phyloP scores from a whole-genome alignment of 148 eudicot species.

The Simmondsia chinensis region DNA sequence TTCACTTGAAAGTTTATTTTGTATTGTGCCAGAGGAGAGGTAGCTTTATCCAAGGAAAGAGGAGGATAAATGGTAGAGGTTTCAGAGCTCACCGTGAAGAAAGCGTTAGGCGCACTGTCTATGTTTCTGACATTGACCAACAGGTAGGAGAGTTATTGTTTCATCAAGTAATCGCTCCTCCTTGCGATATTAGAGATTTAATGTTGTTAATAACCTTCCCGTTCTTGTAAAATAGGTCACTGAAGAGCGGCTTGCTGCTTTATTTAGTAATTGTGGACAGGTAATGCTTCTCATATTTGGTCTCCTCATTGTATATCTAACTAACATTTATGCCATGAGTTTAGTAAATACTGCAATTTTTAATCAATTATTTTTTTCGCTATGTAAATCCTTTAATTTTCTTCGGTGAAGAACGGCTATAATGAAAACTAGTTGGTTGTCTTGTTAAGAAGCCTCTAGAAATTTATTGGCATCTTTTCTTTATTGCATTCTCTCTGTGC shows the following conservation, averaged over 20 bases:
- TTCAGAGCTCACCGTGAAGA: slow-evolving; percentile 82
- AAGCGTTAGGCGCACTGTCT: slow-evolving; percentile 82
- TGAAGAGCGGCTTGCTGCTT: slow-evolving; percentile 84
- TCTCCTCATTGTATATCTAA: too few relatives aligned
- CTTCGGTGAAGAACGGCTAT: too few relatives aligned
- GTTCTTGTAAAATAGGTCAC: slow-evolving; percentile 44
- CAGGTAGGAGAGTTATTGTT: slow-evolving; percentile 36
- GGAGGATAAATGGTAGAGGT: slow-evolving; percentile 57
- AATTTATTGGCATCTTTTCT: too few relatives aligned
- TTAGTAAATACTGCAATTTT: too few relatives aligned
- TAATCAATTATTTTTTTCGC: too few relatives aligned
- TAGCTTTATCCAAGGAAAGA: slow-evolving; percentile 48
- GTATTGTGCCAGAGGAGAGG: slow-evolving; percentile 42
- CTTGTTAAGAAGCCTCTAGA: too few relatives aligned
- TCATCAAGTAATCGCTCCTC: background rate
- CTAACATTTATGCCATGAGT: too few relatives aligned
- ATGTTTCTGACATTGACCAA: slow-evolving; percentile 85
- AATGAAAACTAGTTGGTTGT: too few relatives aligned
- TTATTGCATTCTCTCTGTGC: too few relatives aligned
- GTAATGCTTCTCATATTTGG: slow-evolving; percentile 45
- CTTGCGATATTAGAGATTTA: background rate
- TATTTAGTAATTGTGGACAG: slow-evolving; percentile 72
- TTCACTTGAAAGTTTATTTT: background rate
- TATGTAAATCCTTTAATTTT: too few relatives aligned
- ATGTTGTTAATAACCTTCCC: slow-evolving; percentile 5